Percentiles rank a stretch among this genome's conserved stretches.
These are phyloP conservation scores for Salix arbutifolia DNA, from an alignment of 345 rosid species.

Conservation along the genomic window DNA sequence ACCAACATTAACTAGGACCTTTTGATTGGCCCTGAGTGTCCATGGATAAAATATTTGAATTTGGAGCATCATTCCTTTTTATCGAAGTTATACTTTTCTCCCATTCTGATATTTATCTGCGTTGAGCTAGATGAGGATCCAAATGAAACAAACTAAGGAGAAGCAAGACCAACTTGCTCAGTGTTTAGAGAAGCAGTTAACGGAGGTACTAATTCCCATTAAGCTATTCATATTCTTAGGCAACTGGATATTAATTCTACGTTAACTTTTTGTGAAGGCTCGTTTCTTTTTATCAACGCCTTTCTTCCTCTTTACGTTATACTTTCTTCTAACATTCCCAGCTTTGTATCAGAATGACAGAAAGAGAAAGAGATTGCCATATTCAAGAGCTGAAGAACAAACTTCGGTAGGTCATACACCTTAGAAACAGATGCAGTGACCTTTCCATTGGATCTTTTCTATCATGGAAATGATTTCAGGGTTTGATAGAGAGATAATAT, in stretches of 20 bases:
- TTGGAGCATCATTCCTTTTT: not conserved
- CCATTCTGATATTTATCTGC: not conserved
- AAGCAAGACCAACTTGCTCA: conserved; percentile 1
- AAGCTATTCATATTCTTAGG: not conserved
- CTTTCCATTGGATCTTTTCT: not conserved
- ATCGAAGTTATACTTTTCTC: not conserved
- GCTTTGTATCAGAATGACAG: conserved; percentile 14
- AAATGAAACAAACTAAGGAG: conserved; percentile 11
- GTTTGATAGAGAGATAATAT: not conserved
- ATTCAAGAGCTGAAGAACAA: conserved; percentile 9
- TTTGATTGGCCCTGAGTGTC: not conserved
- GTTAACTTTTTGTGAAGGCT: not conserved
- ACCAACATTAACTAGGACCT: not conserved
- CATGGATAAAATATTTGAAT: not conserved
- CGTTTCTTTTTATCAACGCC: not conserved
- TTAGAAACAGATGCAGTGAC: not conserved
- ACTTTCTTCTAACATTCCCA: conserved; percentile 1
- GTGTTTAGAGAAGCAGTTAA: conserved; percentile 14
- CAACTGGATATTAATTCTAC: not conserved
- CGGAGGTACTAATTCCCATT: not conserved
- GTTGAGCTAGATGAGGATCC: conserved; percentile 17
- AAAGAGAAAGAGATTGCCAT: conserved; percentile 12
- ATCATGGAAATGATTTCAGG: not conserved
- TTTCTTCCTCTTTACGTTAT: not conserved
- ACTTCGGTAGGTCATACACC: conserved; percentile 11